Conservation (phyloP, 1,284 basidiomycete species). For the Phlebopus sp. region DNA sequence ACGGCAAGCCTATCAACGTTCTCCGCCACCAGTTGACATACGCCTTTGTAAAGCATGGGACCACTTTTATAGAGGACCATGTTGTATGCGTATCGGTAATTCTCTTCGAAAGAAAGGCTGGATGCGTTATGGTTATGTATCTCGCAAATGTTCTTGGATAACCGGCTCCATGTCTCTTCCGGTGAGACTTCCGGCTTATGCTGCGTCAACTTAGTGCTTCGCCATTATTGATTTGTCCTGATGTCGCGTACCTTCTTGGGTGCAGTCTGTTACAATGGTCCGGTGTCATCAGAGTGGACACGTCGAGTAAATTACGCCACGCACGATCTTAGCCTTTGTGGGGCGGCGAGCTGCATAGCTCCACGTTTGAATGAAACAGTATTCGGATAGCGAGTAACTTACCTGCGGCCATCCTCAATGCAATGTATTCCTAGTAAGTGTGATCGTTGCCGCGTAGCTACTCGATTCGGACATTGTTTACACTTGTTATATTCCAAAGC, state of each 20-base stretch:
- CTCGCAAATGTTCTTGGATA: slow-evolving; percentile 85
- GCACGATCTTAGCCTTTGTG: slow-evolving; percentile 48
- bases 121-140: slow-evolving; percentile 95
- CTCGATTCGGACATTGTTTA: slow-evolving; percentile 28
- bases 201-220: slow-evolving; percentile 34
- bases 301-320: slow-evolving; percentile 27
- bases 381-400: slow-evolving; percentile 16
- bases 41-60: slow-evolving; percentile 86
- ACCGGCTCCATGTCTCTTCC: slow-evolving; percentile 72
- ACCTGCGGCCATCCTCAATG: slow-evolving; percentile 43
- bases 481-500: slow-evolving; percentile 33
- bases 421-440: slow-evolving; percentile 9
- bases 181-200: slow-evolving; percentile 67
- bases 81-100: slow-evolving; percentile 92
- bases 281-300: slow-evolving; percentile 19
- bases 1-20: slow-evolving; percentile 83
- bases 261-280: slow-evolving; percentile 43
- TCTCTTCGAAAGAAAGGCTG: slow-evolving; percentile 94
- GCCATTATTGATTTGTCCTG: background rate
- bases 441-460: slow-evolving; percentile 6
- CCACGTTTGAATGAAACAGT: slow-evolving; percentile 1
- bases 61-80: slow-evolving; percentile 89
- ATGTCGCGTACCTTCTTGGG: slow-evolving; percentile 46
- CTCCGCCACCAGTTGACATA: slow-evolving; percentile 75
- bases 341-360: slow-evolving; percentile 37